Conservation (phyloP, 2,329 filamentous ascomycete genomes). For the Cladosporium oxysporum region DNA sequence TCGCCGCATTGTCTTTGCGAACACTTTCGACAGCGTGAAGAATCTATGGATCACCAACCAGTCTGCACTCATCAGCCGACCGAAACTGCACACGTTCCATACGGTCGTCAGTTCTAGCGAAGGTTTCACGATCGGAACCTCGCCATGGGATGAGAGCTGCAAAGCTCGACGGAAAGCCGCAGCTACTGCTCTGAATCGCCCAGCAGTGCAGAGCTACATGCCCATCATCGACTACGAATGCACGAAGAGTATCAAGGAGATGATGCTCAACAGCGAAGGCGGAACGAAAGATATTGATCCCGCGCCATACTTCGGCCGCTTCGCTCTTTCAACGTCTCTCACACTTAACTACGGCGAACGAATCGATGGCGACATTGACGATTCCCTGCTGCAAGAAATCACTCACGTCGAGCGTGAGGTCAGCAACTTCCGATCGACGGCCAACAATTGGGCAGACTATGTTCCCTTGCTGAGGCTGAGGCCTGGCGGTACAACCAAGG, state of each 20-base stretch:
- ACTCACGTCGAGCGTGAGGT: slow-evolving; percentile 73
- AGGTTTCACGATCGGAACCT: slow-evolving; percentile 80
- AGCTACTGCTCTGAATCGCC: slow-evolving; percentile 74
- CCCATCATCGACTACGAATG: slow-evolving; percentile 79
- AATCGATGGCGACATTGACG: slow-evolving; percentile 69
- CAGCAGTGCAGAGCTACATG: slow-evolving; percentile 76
- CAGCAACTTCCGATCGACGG: slow-evolving; percentile 74
- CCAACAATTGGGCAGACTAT: slow-evolving; percentile 79
- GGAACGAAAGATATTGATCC: slow-evolving; percentile 69
- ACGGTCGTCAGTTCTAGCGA: slow-evolving; percentile 74
- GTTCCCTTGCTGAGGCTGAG: slow-evolving; percentile 71
- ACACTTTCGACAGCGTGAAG: slow-evolving; percentile 72
- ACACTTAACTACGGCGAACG: slow-evolving; percentile 79
- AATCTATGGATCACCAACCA: slow-evolving; percentile 78
- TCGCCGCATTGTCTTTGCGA: slow-evolving; percentile 73
- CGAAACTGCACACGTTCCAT: slow-evolving; percentile 79
- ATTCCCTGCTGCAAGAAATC: slow-evolving; percentile 70
- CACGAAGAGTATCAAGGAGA: slow-evolving; percentile 69
- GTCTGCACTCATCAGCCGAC: slow-evolving; percentile 73
- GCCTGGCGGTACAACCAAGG: slow-evolving; percentile 62
- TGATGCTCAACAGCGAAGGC: slow-evolving; percentile 63
- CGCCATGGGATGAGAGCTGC: slow-evolving; percentile 80
- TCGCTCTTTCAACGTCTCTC: slow-evolving; percentile 73
- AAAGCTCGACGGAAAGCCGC: slow-evolving; percentile 76
- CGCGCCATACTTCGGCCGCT: slow-evolving; percentile 71